phyloP scores from a whole-genome alignment of 164 flowering plant genomes.

The Brasenia schreberi region DNA sequence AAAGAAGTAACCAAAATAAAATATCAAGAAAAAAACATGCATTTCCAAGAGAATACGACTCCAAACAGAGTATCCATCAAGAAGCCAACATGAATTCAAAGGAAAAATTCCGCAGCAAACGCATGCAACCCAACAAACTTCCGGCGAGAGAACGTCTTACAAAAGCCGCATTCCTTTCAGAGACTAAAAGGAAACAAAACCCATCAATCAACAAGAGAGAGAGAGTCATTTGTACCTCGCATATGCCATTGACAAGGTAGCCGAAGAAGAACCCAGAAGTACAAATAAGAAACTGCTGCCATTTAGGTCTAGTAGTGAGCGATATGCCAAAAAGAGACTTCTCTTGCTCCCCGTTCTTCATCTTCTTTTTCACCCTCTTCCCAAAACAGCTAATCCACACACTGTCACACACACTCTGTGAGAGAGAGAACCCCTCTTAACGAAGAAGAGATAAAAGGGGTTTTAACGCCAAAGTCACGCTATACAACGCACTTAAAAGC shows the following conservation, averaged over 20 bases:
- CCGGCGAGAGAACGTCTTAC: too few relatives aligned
- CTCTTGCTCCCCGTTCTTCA: slow-evolving; percentile 59
- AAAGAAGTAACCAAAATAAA: too few relatives aligned
- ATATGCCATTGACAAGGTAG: slow-evolving; percentile 84
- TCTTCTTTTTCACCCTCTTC: slow-evolving; percentile 8
- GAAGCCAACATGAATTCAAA: too few relatives aligned
- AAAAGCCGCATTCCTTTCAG: too few relatives aligned
- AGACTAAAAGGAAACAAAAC: background rate
- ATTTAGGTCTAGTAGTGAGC: slow-evolving; percentile 48
- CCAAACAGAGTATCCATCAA: too few relatives aligned
- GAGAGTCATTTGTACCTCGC: slow-evolving; percentile 44
- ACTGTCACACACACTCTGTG: background rate
- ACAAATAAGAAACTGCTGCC: slow-evolving; percentile 79
- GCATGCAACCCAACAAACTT: too few relatives aligned
- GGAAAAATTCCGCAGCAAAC: too few relatives aligned
- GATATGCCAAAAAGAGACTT: slow-evolving; percentile 71
- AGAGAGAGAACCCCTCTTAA: background rate
- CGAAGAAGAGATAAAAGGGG: background rate
- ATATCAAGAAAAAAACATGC: too few relatives aligned
- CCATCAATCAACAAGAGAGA: background rate
- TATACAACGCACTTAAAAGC: background rate
- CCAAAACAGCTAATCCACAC: background rate
- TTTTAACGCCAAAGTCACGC: background rate
- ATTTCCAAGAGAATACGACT: too few relatives aligned
- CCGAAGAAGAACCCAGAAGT: slow-evolving; percentile 95